Base-by-base conservation (phyloP, 139 green algal genomes). In the Chlamydomonas sp. region DNA sequence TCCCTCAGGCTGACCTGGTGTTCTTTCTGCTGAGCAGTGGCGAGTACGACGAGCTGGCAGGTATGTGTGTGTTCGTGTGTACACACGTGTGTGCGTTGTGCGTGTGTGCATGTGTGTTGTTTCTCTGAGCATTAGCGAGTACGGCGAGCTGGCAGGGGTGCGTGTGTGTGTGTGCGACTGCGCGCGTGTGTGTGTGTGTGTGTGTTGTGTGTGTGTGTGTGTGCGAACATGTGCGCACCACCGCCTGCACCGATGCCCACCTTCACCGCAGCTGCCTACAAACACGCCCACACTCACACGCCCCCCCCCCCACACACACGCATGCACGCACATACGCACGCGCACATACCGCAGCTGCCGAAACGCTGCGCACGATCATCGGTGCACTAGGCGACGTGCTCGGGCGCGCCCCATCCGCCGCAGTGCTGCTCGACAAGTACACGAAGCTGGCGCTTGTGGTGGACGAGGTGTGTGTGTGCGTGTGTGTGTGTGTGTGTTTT, bases 1-100 rank as follows among this genome's bases (percentile, higher is more conserved):
- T 86, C 1, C 71, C 72, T 3, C 67, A 72, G 16, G 73, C 60
- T 0, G 83, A 90, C 65, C 58, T 88, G n/a, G 71, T 92, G 0
- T 87, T 89, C 61, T 92, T 82, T 61, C 72, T 81, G 5, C n/a
- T 92, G 37, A 82, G 87, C 6, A 88, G 73, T 8, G 87, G 86
- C 0, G 86, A 92, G 29, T 92, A 92, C 65, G 82, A 29, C 2
- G 36, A 37, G 58, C 20, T 61, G 2, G 24, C 22, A 63, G 6
- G 33, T 36, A 8, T 73, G 47, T n/a, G n/a, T n/a, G n/a, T n/a
- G n/a, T n/a, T n/a, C n/a, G n/a, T n/a, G n/a, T n/a, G n/a, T n/a
- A n/a, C n/a, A n/a, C n/a, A n/a, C n/a, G n/a, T n/a, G n/a, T n/a
- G n/a, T n/a, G n/a, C n/a, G n/a, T n/a, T n/a, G n/a, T n/a, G n/a